These are phyloP conservation scores for Podila epicladia DNA, from an alignment of 192 early-diverging fungal genomes.

Conservation along the genomic window DNA sequence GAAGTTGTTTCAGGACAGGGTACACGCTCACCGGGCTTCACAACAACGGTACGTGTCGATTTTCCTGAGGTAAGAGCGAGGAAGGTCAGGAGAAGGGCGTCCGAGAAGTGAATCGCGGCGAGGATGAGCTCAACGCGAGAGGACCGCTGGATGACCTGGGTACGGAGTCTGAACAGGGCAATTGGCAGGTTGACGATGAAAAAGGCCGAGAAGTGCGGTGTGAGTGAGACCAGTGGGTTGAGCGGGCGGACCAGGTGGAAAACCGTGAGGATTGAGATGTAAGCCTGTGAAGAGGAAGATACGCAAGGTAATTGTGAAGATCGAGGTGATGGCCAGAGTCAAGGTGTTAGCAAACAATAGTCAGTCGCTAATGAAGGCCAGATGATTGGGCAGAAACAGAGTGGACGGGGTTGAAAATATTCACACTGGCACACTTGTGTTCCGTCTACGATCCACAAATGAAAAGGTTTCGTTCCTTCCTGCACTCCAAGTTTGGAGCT, in stretches of 20 bases:
- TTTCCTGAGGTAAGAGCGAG: conserved; percentile 38
- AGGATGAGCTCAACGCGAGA: conserved; percentile 33
- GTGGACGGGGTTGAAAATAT: background rate
- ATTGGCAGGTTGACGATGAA: conserved; percentile 47
- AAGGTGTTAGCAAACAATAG: background rate
- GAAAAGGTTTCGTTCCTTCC: too few species aligned
- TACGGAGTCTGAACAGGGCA: conserved; percentile 41
- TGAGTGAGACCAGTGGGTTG: conserved; percentile 46
- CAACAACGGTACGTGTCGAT: conserved; percentile 17
- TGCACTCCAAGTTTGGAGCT: too few species aligned
- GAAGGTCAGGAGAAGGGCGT: conserved; percentile 28
- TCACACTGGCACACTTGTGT: too few species aligned
- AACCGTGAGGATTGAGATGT: conserved; percentile 30
- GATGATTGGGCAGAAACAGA: background rate
- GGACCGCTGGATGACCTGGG: conserved; percentile 33
- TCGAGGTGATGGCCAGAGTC: background rate
- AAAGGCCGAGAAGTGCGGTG: conserved; percentile 39
- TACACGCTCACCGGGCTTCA: conserved; percentile 38
- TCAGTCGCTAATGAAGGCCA: too few species aligned
- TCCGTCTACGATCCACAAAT: too few species aligned
- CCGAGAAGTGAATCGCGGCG: conserved; percentile 33
- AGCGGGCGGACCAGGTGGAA: conserved; percentile 38
- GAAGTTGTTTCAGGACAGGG: conserved; percentile 35
- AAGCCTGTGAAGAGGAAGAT: conserved; percentile 4
- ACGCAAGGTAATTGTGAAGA: background rate